These are phyloP conservation scores for Sporothrix luriei DNA, from an alignment of 2,329 filamentous ascomycete species.

Conservation along the genomic window DNA sequence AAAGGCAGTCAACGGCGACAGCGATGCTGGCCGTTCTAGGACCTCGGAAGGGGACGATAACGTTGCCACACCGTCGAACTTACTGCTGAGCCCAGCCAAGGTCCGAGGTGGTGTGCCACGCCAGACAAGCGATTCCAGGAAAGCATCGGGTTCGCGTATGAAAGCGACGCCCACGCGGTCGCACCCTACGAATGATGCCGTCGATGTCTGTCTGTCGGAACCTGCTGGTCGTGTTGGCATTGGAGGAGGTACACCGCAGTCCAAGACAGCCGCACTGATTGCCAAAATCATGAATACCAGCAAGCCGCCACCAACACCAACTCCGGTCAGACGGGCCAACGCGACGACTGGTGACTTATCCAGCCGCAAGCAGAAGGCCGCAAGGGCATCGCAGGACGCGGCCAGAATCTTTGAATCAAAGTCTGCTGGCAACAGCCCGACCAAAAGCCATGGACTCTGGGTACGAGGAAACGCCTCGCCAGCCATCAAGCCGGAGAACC, in stretches of 20 bases:
- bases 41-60: slow-evolving; percentile 7
- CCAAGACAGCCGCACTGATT: slow-evolving; percentile 34
- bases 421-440: background rate
- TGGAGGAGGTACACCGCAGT: slow-evolving; percentile 27
- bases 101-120: background rate
- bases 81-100: slow-evolving; percentile 22
- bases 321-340: background rate
- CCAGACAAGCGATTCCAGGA: background rate
- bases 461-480: background rate
- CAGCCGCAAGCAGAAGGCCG: background rate
- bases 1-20: slow-evolving; percentile 25
- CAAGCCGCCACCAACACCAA: slow-evolving; percentile 6
- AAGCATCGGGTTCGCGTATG: background rate
- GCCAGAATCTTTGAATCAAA: background rate
- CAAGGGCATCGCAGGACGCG: background rate
- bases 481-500: background rate
- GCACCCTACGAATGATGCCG: background rate
- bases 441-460: background rate
- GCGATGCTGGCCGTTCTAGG: background rate
- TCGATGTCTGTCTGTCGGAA: slow-evolving; percentile 6
- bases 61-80: slow-evolving; percentile 6
- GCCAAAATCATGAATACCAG: slow-evolving; percentile 33
- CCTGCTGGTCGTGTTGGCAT: slow-evolving; percentile 23
- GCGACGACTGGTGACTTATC: background rate
- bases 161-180: slow-evolving; percentile 11